Evolutionary conservation across 768 basidiomycete genomes (phyloP), one percentile per base, ranked within the genome.

Genomic region (Suillus decipiens): DNA sequence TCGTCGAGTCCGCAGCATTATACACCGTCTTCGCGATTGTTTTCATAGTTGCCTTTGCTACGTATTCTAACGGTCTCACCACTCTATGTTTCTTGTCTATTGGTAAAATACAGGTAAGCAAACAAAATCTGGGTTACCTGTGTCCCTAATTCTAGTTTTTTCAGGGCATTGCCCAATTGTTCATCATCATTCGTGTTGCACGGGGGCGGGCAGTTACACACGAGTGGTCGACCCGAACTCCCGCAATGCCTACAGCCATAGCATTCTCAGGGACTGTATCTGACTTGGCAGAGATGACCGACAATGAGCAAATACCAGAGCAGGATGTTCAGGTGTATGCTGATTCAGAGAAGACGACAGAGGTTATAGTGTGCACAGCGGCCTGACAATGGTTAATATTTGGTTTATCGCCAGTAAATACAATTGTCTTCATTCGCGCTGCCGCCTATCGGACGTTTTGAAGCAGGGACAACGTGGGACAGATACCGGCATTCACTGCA

Each of bases 131-230:
- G 3, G 14, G 12, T 17, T 7, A 10, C 0, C 7, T 12, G 7
- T 5, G 19, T 24, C 39, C 39, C 12, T 45, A 8, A 41, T 24
- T 14, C 19, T 53, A 53, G 28, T 45, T 36, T 11, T 48, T 39
- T 14, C 14, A 80, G 78, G 71, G 68, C 31, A 75, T 80, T 60
- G 72, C 73, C 0, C 73, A 77, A 28, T 33, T 75, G 17, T 62
- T 76, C 54, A 79, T 80, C 65, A 72, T 78, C 63, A 66, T 75
- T 22, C 75, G 79, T 4, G 75, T 80, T 33, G 74, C 72, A 0
- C 68, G 60, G 53, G 79, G 78, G 8, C 59, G 64, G 10, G 71
- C 72, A 14, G 70, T 70, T 59, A 24, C 60, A 3, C 22, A 64
- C 31, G 15, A 60, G 1, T 61, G 61, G 2, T 39, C 51, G 39